Percentiles rank a stretch among this genome's conserved stretches.
Evolutionary conservation across 768 basidiomycete species (phyloP).

Genomic region (Collybia nuda): DNA sequence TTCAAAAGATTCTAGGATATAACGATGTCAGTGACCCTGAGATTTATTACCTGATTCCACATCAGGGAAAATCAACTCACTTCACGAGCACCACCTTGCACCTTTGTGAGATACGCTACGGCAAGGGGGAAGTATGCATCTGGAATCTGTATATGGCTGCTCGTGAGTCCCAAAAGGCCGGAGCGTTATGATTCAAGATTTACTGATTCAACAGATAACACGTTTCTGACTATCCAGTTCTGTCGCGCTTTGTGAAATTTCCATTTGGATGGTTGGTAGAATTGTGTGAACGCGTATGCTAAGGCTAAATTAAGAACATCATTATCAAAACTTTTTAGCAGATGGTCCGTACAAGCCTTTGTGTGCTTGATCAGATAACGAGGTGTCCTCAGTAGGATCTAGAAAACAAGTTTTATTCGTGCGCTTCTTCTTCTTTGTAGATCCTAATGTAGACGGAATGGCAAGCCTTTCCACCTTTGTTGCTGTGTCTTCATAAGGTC

Average conservation of each 20-base stretch:
- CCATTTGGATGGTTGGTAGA: slow-evolving; percentile 50
- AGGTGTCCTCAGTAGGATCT: slow-evolving; percentile 39
- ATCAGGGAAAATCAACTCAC: slow-evolving; percentile 23
- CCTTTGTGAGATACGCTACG: slow-evolving; percentile 41
- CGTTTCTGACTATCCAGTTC: slow-evolving; percentile 71
- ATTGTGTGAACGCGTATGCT: slow-evolving; percentile 56
- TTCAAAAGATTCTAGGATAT: slow-evolving; percentile 11
- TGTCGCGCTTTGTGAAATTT: slow-evolving; percentile 76
- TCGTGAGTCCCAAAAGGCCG: neutral
- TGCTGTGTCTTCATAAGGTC: too few species aligned
- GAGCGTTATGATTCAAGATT: slow-evolving; percentile 17
- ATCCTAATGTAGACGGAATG: slow-evolving; percentile 4
- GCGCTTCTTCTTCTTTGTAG: slow-evolving; percentile 28
- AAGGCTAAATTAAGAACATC: slow-evolving; percentile 29
- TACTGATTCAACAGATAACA: slow-evolving; percentile 52
- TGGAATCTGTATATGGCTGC: slow-evolving; percentile 41
- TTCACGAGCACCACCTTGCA: slow-evolving; percentile 46
- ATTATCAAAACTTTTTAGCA: neutral
- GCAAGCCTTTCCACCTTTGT: neutral
- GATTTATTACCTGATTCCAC: neutral
- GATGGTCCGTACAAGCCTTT: slow-evolving; percentile 32
- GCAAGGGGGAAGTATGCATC: slow-evolving; percentile 47
- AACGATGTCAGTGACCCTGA: neutral
- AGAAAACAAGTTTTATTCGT: slow-evolving; percentile 44
- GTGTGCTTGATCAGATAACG: slow-evolving; percentile 34